Evolutionary conservation across 2,329 filamentous ascomycete genomes (phyloP).

Genomic region (Diaporthe sp.): DNA sequence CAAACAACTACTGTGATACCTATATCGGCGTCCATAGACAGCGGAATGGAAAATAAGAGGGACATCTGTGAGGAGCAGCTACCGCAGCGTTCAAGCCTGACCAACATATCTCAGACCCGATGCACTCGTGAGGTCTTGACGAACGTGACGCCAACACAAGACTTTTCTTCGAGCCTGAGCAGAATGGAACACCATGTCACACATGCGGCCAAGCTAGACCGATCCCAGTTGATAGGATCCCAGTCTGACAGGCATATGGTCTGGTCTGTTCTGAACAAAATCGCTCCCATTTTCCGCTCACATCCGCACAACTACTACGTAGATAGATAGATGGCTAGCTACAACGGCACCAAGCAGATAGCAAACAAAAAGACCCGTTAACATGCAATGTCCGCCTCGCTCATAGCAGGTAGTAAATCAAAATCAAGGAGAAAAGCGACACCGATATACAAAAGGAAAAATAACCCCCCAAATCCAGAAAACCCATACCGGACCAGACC

Average conservation of each 20-base stretch:
- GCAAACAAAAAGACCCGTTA: not conserved
- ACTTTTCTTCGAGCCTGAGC: not conserved
- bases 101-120: not conserved
- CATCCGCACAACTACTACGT: not conserved
- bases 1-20: constrained; percentile 41
- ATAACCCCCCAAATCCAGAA: not conserved
- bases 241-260: too few relatives aligned
- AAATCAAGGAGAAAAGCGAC: too few relatives aligned
- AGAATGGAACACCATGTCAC: not conserved
- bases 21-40: constrained; percentile 41
- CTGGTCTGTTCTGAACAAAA: not conserved
- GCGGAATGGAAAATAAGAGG: constrained; percentile 31
- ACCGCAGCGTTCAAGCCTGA: not conserved
- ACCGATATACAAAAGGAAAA: not conserved
- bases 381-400: constrained; percentile 26
- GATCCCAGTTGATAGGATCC: not conserved
- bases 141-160: not conserved
- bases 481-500: constrained; percentile 8
- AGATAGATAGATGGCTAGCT: not conserved
- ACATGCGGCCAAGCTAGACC: not conserved
- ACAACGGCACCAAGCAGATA: not conserved
- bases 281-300: not conserved
- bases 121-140: too few relatives aligned
- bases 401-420: not conserved
- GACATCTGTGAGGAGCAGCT: constrained; percentile 10